These are phyloP conservation scores for Fragosphaeria purpurea DNA, from an alignment of 2,329 filamentous ascomycete species.

Conservation along the genomic window DNA sequence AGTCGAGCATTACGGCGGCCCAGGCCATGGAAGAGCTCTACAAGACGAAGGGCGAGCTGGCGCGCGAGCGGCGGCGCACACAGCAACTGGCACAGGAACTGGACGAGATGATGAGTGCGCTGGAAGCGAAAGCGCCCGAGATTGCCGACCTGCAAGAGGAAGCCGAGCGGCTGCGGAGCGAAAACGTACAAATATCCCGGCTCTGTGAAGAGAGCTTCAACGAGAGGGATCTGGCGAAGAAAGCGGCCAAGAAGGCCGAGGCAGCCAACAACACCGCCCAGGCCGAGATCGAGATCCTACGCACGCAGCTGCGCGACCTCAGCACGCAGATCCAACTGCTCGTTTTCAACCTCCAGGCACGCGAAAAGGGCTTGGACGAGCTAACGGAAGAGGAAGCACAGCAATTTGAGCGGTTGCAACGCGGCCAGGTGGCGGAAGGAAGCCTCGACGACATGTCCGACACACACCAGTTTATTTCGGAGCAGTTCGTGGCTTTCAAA, in stretches of 20 bases:
- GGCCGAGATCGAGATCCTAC: slow-evolving; percentile 66
- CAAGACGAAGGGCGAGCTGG: slow-evolving; percentile 61
- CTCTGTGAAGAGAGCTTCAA: slow-evolving; percentile 73
- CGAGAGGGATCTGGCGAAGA: slow-evolving; percentile 69
- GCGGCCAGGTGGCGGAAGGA: slow-evolving; percentile 63
- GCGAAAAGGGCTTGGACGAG: slow-evolving; percentile 66
- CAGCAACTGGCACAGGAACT: slow-evolving; percentile 66
- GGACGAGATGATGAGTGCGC: slow-evolving; percentile 73
- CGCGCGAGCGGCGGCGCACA: slow-evolving; percentile 62
- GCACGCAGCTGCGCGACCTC: slow-evolving; percentile 79
- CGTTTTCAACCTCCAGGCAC: slow-evolving; percentile 73
- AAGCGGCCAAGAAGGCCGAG: slow-evolving; percentile 69
- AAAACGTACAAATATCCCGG: slow-evolving; percentile 76
- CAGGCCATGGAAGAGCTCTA: slow-evolving; percentile 56
- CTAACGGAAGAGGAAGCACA: slow-evolving; percentile 62
- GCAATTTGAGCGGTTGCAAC: slow-evolving; percentile 67
- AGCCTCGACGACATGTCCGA: slow-evolving; percentile 66
- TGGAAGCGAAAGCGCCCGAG: slow-evolving; percentile 81
- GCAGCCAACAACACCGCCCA: slow-evolving; percentile 54
- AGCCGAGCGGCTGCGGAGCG: slow-evolving; percentile 66
- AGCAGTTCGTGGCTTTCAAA: slow-evolving; percentile 83
- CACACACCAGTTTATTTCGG: slow-evolving; percentile 80
- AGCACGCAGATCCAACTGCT: slow-evolving; percentile 86
- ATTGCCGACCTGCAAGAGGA: slow-evolving; percentile 77
- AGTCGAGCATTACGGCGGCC: slow-evolving; percentile 47